Evolutionary conservation across 768 basidiomycete genomes (phyloP), one percentile per base, ranked within the genome.

Genomic region (Suillus weaverae): DNA sequence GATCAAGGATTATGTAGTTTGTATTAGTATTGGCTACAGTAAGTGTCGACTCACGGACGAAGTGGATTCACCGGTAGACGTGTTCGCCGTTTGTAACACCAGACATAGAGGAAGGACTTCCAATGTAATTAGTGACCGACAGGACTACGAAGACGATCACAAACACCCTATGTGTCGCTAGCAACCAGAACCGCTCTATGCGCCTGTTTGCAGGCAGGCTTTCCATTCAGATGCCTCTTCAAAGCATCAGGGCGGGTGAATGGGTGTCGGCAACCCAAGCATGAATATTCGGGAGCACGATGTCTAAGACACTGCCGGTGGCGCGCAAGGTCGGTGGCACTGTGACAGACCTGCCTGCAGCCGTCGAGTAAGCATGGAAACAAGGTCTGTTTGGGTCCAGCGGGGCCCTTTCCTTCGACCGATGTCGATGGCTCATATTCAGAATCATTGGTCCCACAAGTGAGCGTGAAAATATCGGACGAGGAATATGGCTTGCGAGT

Each of bases 191-290:
- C 74, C 22, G 66, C 61, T 43, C 60, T 61, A 38, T 75, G 74
- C 13, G n/a, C 54, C 60, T 30, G 69, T 68, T 71, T 76, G 66
- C 75, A 77, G 35, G 63, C 59, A 1, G 62, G 69, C 67, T 73
- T 74, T 65, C 65, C 67, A 59, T 70, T 74, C 18, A 76, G 70
- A 61, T 76, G 75, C 67, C 75, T 69, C 72, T 77, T 76, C 64
- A 77, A 65, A 8, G 72, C 76, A 67, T 76, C 76, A 11, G 63
- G 18, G 39, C 75, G 72, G 48, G 76, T 75, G 64, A 75, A 76
- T 5, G 67, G 65, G 66, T 73, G 72, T 50, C 65, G 57, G 26
- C 75, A 76, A 11, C 68, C 70, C 57, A 69, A 41, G 50, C 75
- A 77, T 32, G 5, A 8, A 59, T 68, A 64, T 5, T 70, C 67